Percentiles rank a stretch among this genome's conserved stretches.
phyloP scores from a whole-genome alignment of 2,329 filamentous ascomycete genomes.

The Podosphaera aphanis region DNA sequence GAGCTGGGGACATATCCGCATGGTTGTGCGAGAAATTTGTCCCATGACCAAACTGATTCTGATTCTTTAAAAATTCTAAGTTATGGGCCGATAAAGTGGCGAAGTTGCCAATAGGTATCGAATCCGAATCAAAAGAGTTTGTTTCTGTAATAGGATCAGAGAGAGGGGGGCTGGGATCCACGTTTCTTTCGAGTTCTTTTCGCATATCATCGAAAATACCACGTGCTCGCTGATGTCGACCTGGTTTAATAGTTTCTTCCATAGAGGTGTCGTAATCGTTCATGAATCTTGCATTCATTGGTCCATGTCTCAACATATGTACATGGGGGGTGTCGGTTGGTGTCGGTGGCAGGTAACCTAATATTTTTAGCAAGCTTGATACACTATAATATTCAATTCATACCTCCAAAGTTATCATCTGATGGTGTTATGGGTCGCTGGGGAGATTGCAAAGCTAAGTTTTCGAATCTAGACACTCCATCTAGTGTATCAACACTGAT shows the following conservation, averaged over 20 bases:
- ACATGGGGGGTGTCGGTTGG: constrained; percentile 40
- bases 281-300: constrained; percentile 26
- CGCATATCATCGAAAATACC: constrained; percentile 35
- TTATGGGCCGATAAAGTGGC: constrained; percentile 26
- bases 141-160: constrained; percentile 23
- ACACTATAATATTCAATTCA: constrained; percentile 13
- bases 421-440: constrained; percentile 36
- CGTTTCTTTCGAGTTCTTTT: constrained; percentile 27
- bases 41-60: constrained; percentile 6
- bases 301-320: constrained; percentile 15
- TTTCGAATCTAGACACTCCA: constrained; percentile 35
- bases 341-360: constrained; percentile 42
- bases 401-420: constrained; percentile 35
- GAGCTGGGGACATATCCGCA: constrained; percentile 20
- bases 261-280: constrained; percentile 41
- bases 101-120: constrained; percentile 31
- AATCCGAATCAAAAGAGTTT: constrained; percentile 22
- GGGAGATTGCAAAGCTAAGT: constrained; percentile 21
- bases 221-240: constrained; percentile 22
- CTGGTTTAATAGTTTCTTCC: constrained; percentile 41
- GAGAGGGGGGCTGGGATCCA: constrained; percentile 32
- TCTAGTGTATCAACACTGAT: constrained; percentile 39
- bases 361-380: constrained; percentile 9
- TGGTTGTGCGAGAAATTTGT: constrained; percentile 12
- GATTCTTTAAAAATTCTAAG: constrained; percentile 20